A percentile compares a stretch with the other conserved stretches of the same genome.
phyloP scores from a whole-genome alignment of 2,329 filamentous ascomycete genomes.

The Monosporascus sp. region DNA sequence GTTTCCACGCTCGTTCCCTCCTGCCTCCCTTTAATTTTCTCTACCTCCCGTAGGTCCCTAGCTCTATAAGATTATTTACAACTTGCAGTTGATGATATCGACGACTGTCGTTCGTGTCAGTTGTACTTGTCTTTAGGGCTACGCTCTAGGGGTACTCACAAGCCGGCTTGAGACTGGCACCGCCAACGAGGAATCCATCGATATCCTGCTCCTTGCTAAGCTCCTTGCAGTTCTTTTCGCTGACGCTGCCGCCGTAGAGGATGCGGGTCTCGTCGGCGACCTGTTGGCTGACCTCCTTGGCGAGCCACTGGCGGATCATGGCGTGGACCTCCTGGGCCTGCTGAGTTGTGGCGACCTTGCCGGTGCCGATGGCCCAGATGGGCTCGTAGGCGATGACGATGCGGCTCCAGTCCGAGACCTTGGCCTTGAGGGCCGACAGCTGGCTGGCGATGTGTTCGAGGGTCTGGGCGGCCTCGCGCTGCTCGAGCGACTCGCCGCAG shows the following conservation, averaged over 20 bases:
- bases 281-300: constrained; percentile 65
- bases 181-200: constrained; percentile 95
- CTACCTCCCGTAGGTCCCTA: constrained; percentile 2
- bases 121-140: not conserved
- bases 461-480: constrained; percentile 81
- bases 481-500: constrained; percentile 91
- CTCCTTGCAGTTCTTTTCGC: constrained; percentile 96
- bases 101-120: constrained; percentile 34
- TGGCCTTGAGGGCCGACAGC: constrained; percentile 72
- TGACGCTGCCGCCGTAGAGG: constrained; percentile 94
- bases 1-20: not conserved
- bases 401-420: constrained; percentile 83
- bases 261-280: constrained; percentile 85
- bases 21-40: not conserved
- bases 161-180: constrained; percentile 93
- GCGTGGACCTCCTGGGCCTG: constrained; percentile 94
- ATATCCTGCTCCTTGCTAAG: constrained; percentile 90
- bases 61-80: constrained; percentile 28
- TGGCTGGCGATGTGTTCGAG: constrained; percentile 81
- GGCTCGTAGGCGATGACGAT: constrained; percentile 98
- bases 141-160: constrained; percentile 50
- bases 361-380: constrained; percentile 94
- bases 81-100: constrained; percentile 55
- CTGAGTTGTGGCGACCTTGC: constrained; percentile 82
- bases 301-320: constrained; percentile 85